A percentile compares a stretch with the other conserved stretches of the same genome.
phyloP scores from a whole-genome alignment of 768 basidiomycete genomes.

The Russula emetica region DNA sequence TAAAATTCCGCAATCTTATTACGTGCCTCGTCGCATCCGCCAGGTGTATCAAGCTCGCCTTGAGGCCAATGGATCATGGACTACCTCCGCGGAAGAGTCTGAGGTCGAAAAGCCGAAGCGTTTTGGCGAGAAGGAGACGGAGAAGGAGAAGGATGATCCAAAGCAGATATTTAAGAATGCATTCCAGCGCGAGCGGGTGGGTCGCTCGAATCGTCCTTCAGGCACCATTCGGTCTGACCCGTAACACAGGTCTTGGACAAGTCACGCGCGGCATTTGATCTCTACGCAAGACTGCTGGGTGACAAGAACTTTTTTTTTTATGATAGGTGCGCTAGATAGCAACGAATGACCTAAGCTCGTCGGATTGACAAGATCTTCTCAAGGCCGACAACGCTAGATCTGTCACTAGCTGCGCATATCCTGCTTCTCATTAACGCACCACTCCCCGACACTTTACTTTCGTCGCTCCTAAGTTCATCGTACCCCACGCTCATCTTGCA shows the following conservation, averaged over 20 bases:
- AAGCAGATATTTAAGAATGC: conserved; percentile 44
- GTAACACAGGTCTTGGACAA: conserved; percentile 53
- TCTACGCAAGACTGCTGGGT: conserved; percentile 54
- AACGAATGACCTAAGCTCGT: not conserved
- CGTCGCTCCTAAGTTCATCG: conserved; percentile 48
- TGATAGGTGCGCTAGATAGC: conserved; percentile 39
- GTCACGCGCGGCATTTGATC: conserved; percentile 51
- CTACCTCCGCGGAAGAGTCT: conserved; percentile 37
- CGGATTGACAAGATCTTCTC: not conserved
- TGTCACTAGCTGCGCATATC: conserved; percentile 63
- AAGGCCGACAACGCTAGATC: conserved; percentile 62
- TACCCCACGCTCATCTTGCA: conserved; percentile 58
- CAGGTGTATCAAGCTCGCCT: conserved; percentile 52
- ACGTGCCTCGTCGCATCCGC: conserved; percentile 61
- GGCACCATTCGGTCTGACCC: not conserved
- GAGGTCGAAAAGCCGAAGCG: conserved; percentile 42
- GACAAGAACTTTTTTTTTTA: conserved; percentile 49
- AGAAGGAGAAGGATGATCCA: conserved; percentile 33
- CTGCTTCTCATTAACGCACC: conserved; percentile 55
- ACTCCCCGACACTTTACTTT: conserved; percentile 57
- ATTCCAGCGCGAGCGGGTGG: conserved; percentile 64
- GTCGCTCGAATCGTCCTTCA: conserved; percentile 15
- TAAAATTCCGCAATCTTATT: conserved; percentile 68
- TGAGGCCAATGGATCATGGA: conserved; percentile 63
- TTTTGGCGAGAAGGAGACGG: conserved; percentile 32